Evolutionary conservation across 192 early-diverging fungal genomes (phyloP), one percentile per base, ranked within the genome.

Genomic region (Podila horticola): DNA sequence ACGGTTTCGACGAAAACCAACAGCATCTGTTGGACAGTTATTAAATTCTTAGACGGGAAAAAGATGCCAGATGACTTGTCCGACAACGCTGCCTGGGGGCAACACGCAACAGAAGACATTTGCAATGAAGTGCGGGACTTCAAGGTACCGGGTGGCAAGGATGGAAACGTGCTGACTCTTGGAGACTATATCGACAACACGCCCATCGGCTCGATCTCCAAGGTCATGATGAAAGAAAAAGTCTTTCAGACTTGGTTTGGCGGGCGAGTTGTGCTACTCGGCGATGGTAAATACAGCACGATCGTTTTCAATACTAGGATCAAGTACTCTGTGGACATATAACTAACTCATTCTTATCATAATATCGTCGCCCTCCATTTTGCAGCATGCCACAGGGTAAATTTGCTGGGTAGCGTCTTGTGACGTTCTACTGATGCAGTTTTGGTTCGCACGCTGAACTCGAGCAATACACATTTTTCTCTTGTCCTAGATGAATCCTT

Each of bases 201-300:
- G 0, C 62, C 62, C 3, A 34, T 26, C 11, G 62, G 38, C 17
- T n/a, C 38, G 34, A 64, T 64, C 38, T 64, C 62, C 38, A 64
- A 64, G 5, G 62, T 48, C 62, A 64, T 24, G 38, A 24, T 64
- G 62, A 22, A 64, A 11, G 62, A 64, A 26, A 64, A 41, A 17
- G 13, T 64, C 36, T 64, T 64, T 41, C 24, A 64, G 8, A 64
- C 62, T 0, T 64, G 62, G 62, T n/a, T 26, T 22, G 36, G 30
- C 15, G 26, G 62, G 20, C 31, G 62, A 10, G 22, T 34, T 64
- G 62, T 64, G 3, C 62, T 64, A 12, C 33, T 64, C 17, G 62
- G 62, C 2, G 62, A 64, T 64, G 62, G 62, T 64, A 64, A 36
- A 34, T 8, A 0, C 12, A 5, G 19, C 30, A 22, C 5, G 8